These are phyloP conservation scores for Chytriomyces sp. DNA, from an alignment of 192 early-diverging fungal genomes.

Conservation along the genomic window DNA sequence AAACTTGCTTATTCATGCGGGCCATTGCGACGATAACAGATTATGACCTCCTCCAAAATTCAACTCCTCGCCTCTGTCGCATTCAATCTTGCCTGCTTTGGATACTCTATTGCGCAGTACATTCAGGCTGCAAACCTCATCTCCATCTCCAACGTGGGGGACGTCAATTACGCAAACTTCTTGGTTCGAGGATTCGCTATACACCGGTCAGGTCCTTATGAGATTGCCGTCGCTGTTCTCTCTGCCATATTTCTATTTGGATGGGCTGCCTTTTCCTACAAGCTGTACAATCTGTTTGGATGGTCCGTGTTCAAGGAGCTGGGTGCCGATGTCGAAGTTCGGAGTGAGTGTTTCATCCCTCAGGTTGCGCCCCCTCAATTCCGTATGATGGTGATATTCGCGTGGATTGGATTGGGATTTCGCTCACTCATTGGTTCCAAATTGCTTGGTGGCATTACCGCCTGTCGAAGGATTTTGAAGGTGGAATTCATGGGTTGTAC, in stretches of 20 bases:
- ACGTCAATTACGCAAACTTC: background rate
- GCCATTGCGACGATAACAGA: conserved; percentile 7
- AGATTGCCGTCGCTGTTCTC: conserved; percentile 41
- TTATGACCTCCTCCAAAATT: conserved; percentile 45
- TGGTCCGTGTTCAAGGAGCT: conserved; percentile 62
- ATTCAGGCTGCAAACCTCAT: conserved; percentile 41
- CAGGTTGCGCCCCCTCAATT: background rate
- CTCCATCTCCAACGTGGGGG: conserved; percentile 8
- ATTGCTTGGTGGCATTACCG: background rate
- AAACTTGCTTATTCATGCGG: conserved; percentile 7
- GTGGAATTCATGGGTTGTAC: background rate
- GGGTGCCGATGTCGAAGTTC: conserved; percentile 55
- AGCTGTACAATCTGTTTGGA: conserved; percentile 58
- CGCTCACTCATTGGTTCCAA: too few relatives aligned
- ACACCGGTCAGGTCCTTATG: conserved; percentile 35
- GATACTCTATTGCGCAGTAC: conserved; percentile 46
- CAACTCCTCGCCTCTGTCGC: conserved; percentile 49
- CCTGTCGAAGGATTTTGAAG: background rate
- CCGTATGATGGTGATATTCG: background rate
- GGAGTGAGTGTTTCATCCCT: conserved; percentile 40
- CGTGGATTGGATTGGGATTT: background rate
- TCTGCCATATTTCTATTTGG: conserved; percentile 42
- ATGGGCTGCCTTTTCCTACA: conserved; percentile 46
- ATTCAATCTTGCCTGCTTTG: conserved; percentile 49
- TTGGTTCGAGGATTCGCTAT: background rate